Percentiles rank a stretch among this genome's conserved stretches.
These are phyloP conservation scores for Penstemon eatonii DNA, from an alignment of 257 asterid genomes.

Conservation along the genomic window DNA sequence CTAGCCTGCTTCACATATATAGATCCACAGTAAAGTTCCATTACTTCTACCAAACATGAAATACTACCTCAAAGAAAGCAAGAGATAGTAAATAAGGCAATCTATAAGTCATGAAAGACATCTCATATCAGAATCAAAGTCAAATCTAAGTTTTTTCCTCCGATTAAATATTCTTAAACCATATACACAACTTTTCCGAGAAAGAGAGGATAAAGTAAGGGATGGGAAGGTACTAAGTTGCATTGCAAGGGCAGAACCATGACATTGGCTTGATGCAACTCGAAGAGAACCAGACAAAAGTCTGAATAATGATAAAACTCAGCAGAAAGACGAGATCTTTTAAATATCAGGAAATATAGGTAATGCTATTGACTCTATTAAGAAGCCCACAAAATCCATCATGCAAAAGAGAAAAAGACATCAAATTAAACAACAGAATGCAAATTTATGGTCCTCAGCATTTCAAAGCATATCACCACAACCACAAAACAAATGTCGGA, in stretches of 20 bases:
- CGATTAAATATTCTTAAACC: neutral
- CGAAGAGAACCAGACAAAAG: neutral
- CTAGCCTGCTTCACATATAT: slow-evolving; percentile 4
- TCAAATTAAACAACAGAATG: slow-evolving; percentile 1
- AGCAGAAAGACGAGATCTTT: neutral
- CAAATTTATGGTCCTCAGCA: slow-evolving; percentile 17
- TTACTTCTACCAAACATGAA: neutral
- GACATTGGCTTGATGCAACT: neutral
- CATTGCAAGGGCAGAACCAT: neutral
- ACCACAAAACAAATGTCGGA: slow-evolving; percentile 2
- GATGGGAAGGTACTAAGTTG: neutral
- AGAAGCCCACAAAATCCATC: neutral
- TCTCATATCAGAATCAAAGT: neutral
- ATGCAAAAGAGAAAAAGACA: neutral
- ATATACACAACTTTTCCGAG: neutral
- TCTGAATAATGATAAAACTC: neutral
- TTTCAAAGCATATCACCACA: slow-evolving; percentile 9
- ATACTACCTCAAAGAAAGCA: neutral
- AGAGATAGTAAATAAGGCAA: neutral
- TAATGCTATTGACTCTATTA: neutral
- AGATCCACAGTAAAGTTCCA: neutral
- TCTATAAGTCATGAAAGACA: slow-evolving; percentile 4
- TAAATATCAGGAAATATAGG: neutral
- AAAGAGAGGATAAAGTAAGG: slow-evolving; percentile 10
- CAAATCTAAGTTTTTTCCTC: slow-evolving; percentile 3